Base-by-base conservation (phyloP, 2,329 filamentous ascomycete genomes). In the Venturia pyrina region DNA sequence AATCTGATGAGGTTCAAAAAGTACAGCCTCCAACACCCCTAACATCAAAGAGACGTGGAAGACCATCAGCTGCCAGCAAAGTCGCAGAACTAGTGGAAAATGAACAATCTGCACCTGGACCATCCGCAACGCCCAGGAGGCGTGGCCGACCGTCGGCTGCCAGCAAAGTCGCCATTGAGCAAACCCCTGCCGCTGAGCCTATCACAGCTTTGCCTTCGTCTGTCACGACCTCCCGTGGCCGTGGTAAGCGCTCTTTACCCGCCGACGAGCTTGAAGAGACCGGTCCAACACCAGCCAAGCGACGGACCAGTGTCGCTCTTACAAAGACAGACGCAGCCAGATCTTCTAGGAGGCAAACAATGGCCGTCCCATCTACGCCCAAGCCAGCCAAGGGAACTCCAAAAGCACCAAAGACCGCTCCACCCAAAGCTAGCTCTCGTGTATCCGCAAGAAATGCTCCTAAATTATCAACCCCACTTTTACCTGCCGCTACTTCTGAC, bases 331-430 rank as follows among this genome's bases (percentile, higher is more conserved):
- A 13, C 34, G n/a, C 44, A 28, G 13, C 48, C 34, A 59, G 40
- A 34, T 19, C 63, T n/a, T 44, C 63, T 17, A 48, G 63, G n/a
- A 32, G 63, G 11, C 63, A 59, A 34, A 65, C 63, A 32, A n/a
- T 65, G 24, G 63, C 63, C 13, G 50, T 34, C 24, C 63, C 37
- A 17, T 21, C 48, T 24, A 65, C 63, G 3, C 63, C 63, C 32
- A 32, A 50, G 34, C 17, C 32, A 24, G 28, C 21, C 32, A 65
- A 40, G 19, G 48, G 44, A 28, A 59, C 37, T 32, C 50, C 63
- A 41, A 44, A 62, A 28, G 63, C 53, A n/a, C 63, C 63, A 40
- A 53, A 53, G n/a, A 65, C 63, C 34, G 63, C 63, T 28, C 63
- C 63, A 19, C 32, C 63, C 8, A 65, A 65, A 40, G 50, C 63